Percentiles rank a stretch among this genome's conserved stretches.
phyloP scores from a whole-genome alignment of 2,329 filamentous ascomycete genomes.

The Ceratocystis huliohia region DNA sequence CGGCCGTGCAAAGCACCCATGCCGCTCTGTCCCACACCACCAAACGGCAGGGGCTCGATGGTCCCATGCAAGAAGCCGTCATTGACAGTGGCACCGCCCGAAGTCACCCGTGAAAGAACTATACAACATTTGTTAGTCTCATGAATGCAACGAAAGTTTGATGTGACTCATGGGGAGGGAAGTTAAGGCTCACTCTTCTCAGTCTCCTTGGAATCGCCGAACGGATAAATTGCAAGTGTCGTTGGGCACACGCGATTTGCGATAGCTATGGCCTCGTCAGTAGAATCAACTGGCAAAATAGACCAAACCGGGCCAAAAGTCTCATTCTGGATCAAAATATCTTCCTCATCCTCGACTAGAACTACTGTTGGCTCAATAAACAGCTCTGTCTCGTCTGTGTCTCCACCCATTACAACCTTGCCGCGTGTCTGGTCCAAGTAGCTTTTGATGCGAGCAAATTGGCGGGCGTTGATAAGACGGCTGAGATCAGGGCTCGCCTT shows the following conservation, averaged over 20 bases:
- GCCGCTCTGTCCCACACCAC: constrained; percentile 70
- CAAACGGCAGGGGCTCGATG: constrained; percentile 62
- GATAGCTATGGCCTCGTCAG: constrained; percentile 76
- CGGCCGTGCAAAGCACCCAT: constrained; percentile 66
- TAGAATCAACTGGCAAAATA: constrained; percentile 60
- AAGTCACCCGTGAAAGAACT: constrained; percentile 52
- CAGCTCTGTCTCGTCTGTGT: constrained; percentile 62
- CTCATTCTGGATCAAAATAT: constrained; percentile 70
- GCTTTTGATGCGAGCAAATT: constrained; percentile 73
- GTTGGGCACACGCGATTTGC: constrained; percentile 73
- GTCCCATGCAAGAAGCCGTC: constrained; percentile 57
- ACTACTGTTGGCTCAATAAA: constrained; percentile 92
- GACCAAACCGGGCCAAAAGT: constrained; percentile 88
- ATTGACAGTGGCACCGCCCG: constrained; percentile 55
- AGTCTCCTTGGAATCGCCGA: constrained; percentile 69
- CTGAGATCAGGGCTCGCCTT: constrained; percentile 65
- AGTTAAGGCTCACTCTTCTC: constrained; percentile 46
- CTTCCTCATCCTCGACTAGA: constrained; percentile 60
- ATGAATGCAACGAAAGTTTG: neutral
- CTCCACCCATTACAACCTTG: constrained; percentile 76
- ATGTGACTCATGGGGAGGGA: neutral
- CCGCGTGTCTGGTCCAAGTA: constrained; percentile 79
- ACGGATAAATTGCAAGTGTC: constrained; percentile 71
- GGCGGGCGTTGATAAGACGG: constrained; percentile 65
- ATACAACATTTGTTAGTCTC: neutral